A percentile compares a stretch with the other conserved stretches of the same genome.
These are phyloP conservation scores for Parietaria judaica DNA, from an alignment of 306 rosid species.

Conservation along the genomic window DNA sequence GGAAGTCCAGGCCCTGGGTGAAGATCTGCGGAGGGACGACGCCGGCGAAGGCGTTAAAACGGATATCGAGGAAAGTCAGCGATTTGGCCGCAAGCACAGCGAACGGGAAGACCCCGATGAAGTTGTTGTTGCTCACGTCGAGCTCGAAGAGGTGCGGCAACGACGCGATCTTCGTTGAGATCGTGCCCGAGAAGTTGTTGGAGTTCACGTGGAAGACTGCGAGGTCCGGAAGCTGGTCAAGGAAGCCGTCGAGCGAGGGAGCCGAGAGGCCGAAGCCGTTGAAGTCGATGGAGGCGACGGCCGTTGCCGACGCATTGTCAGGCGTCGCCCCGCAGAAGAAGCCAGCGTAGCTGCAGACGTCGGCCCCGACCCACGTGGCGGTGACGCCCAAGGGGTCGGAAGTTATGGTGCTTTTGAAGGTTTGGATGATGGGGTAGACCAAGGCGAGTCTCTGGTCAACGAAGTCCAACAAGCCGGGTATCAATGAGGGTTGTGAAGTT, in stretches of 20 bases:
- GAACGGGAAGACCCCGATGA: constrained; percentile 29
- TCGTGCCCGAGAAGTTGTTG: constrained; percentile 37
- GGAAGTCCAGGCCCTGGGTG: constrained; percentile 17
- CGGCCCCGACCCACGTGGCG: constrained; percentile 36
- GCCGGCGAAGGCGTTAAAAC: constrained; percentile 36
- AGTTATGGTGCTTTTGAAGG: constrained; percentile 33
- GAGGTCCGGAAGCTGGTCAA: constrained; percentile 32
- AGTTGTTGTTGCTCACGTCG: constrained; percentile 39
- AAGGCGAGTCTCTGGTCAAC: constrained; percentile 25
- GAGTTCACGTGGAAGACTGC: constrained; percentile 49
- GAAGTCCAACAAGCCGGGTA: constrained; percentile 32
- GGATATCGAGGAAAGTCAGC: constrained; percentile 30
- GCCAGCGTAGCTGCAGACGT: constrained; percentile 36
- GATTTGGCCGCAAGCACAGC: constrained; percentile 14
- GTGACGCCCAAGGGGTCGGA: constrained; percentile 37
- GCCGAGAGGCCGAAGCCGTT: constrained; percentile 43
- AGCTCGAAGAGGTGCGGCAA: constrained; percentile 35
- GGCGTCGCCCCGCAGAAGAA: constrained; percentile 42
- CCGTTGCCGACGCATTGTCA: constrained; percentile 22
- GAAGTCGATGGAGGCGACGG: constrained; percentile 35
- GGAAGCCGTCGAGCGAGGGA: constrained; percentile 38
- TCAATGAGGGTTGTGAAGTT: constrained; percentile 10
- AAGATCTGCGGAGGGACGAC: constrained; percentile 27
- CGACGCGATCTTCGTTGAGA: constrained; percentile 24
- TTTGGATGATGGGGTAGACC: constrained; percentile 31